Evolutionary conservation across 2,329 filamentous ascomycete genomes (phyloP).

Genomic region (Cladobotryum protrusum): DNA sequence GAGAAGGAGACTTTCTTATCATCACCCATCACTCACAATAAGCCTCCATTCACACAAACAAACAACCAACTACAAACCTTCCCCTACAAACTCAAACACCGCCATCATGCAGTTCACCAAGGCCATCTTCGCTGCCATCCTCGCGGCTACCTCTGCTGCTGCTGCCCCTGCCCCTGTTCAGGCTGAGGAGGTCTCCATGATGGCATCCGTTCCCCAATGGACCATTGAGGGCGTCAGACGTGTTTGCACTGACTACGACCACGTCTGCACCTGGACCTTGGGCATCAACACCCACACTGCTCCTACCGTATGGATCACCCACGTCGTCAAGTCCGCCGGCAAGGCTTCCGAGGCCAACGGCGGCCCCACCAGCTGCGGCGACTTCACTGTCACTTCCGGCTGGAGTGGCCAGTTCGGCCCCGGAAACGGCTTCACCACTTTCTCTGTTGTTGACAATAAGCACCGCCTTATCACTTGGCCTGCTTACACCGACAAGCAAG

Average conservation of each 20-base stretch:
- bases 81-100: constrained; percentile 8
- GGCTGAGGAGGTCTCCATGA: constrained; percentile 30
- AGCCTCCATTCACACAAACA: not conserved
- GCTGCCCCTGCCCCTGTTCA: constrained; percentile 31
- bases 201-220: constrained; percentile 35
- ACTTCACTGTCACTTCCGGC: constrained; percentile 45
- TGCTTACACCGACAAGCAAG: constrained; percentile 47
- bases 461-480: constrained; percentile 44
- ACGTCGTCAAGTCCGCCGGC: constrained; percentile 30
- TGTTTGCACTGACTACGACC: constrained; percentile 33
- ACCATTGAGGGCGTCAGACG: constrained; percentile 36
- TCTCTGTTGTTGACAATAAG: constrained; percentile 41
- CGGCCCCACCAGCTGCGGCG: constrained; percentile 39
- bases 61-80: not conserved
- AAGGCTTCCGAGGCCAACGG: constrained; percentile 32
- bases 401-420: constrained; percentile 51
- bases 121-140: constrained; percentile 29
- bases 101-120: constrained; percentile 39
- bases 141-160: constrained; percentile 30
- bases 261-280: constrained; percentile 39
- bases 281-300: constrained; percentile 32
- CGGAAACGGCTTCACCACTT: constrained; percentile 47
- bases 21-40: not conserved
- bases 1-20: too few relatives aligned
- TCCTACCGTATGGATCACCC: constrained; percentile 30